Percentiles rank a stretch among this genome's conserved stretches.
These are phyloP conservation scores for Gigaspora rosea DNA, from an alignment of 192 early-diverging fungal genomes.

Conservation along the genomic window DNA sequence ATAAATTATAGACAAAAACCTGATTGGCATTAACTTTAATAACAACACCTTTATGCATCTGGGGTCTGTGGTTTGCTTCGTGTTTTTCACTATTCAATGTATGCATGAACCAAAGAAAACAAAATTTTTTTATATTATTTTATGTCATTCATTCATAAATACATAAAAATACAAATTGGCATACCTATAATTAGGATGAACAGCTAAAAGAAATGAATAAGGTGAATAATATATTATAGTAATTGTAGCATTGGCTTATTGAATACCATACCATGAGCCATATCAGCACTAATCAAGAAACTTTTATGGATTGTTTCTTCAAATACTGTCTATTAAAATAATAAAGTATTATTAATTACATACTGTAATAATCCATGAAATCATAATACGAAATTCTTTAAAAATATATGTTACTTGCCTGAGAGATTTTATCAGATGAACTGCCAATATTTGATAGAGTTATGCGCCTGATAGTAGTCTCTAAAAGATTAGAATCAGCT, in stretches of 20 bases:
- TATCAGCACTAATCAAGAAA: constrained; percentile 87
- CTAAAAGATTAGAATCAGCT: constrained; percentile 88
- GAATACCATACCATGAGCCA: constrained; percentile 69
- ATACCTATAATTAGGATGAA: constrained; percentile 62
- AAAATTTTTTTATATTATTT: neutral
- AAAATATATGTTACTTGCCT: neutral
- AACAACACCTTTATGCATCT: constrained; percentile 91
- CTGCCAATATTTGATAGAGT: constrained; percentile 41
- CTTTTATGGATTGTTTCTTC: constrained; percentile 84
- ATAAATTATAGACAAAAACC: neutral
- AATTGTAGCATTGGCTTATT: neutral
- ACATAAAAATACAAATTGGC: neutral
- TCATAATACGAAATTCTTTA: neutral
- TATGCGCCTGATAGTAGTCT: constrained; percentile 69
- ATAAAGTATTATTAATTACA: neutral
- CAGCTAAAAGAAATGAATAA: constrained; percentile 38
- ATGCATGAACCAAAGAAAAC: neutral
- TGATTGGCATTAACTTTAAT: constrained; percentile 99
- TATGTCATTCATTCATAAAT: neutral
- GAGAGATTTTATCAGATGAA: neutral
- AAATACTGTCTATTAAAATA: constrained; percentile 59
- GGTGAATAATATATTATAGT: neutral
- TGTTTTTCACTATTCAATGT: constrained; percentile 68
- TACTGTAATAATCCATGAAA: neutral
- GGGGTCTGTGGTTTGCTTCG: constrained; percentile 90